These are phyloP conservation scores for Smittium mucronatum DNA, from an alignment of 371 early-diverging fungal species.

Conservation along the genomic window DNA sequence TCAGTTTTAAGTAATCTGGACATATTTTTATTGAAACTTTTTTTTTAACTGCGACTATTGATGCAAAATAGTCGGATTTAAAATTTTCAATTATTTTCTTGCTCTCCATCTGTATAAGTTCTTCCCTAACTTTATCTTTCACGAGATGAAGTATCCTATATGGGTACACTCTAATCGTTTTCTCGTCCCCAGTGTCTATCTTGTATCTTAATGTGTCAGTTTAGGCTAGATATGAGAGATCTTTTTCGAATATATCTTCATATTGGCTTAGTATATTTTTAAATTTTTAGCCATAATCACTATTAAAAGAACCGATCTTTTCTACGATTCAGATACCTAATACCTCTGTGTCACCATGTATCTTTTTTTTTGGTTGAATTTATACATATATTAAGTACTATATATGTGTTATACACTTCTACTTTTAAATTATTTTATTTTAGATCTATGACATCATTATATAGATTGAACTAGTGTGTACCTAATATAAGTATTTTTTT, in stretches of 20 bases:
- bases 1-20: background rate
- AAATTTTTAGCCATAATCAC: background rate
- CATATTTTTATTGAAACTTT: background rate
- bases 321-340: background rate
- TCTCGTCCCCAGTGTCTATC: background rate
- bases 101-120: background rate
- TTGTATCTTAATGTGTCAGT: background rate
- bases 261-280: background rate
- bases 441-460: slow-evolving; percentile 3
- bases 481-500: slow-evolving; percentile 3
- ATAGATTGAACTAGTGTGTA: background rate
- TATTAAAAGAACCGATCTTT: background rate
- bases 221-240: background rate
- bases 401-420: background rate
- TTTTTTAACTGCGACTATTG: background rate
- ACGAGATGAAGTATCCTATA: background rate
- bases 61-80: background rate
- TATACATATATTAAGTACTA: background rate
- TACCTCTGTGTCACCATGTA: background rate
- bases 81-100: background rate
- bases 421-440: background rate
- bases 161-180: background rate
- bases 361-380: background rate
- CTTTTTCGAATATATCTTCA: background rate
- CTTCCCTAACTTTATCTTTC: background rate